Evolutionary conservation across 805 yeast species (phyloP).

Genomic region (Jamesozyma hellenica): DNA sequence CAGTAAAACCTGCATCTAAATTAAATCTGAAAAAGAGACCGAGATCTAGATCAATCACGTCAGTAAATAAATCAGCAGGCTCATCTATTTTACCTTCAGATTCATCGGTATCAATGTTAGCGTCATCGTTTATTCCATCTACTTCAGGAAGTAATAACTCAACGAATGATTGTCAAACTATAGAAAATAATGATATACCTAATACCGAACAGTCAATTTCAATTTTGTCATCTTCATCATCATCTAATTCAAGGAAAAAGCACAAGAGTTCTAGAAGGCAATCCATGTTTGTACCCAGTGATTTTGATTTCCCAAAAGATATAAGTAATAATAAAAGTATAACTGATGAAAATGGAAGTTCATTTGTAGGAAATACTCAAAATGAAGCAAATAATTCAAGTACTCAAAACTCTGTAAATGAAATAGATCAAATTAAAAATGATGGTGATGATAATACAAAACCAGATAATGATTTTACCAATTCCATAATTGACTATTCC

Average conservation of each 20-base stretch:
- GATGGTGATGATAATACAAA: background rate
- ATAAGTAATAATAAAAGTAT: background rate
- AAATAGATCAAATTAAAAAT: background rate
- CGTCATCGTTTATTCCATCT: background rate
- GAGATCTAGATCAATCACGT: background rate
- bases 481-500: conserved; percentile 25
- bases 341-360: conserved; percentile 1
- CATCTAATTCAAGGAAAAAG: conserved; percentile 18
- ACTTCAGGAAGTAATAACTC: background rate
- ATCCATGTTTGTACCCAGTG: conserved; percentile 31
- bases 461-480: conserved; percentile 13
- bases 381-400: no score
- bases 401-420: no score
- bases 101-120: background rate
- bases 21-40: background rate
- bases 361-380: no score
- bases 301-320: conserved; percentile 19
- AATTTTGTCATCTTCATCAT: background rate
- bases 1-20: background rate
- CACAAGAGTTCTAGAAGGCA: conserved; percentile 35
- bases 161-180: no score
- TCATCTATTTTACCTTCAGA: background rate
- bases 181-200: no score
- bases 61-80: background rate
- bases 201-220: background rate